Base-by-base conservation (phyloP, 2,329 filamentous ascomycete species). In the Stylonectria norvegica region DNA sequence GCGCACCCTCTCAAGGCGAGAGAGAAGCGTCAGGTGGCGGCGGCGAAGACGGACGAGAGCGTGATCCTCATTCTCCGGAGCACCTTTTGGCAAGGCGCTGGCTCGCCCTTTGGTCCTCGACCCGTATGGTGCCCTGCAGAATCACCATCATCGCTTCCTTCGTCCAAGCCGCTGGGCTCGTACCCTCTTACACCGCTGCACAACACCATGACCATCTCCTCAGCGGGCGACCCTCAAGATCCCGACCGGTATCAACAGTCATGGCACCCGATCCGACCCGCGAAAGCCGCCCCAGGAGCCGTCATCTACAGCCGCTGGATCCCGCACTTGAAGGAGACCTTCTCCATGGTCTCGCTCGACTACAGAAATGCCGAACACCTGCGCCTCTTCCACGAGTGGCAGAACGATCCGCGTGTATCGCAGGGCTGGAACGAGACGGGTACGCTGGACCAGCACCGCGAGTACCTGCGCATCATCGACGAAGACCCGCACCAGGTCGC, bases 391-490 rank as follows among this genome's bases (percentile, higher is more conserved):
- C 81, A 89, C 64, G 73, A 72, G 41, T 91, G 86, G 86, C 86
- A 89, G 65, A 91, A 91, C 57, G 86, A 90, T 58, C 86, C 86
- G 37, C 83, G 86, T 36, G 86, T 91, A 20, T 84, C 84, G 4
- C 78, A 83, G 56, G 85, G 85, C 4, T 90, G 86, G 86, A 86
- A 88, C 57, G 81, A 87, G 67, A 86, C 83, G 2, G 86, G 86
- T 20, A 85, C 84, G 1, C 64, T 87, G 34, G 85, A 87, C 20
- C 75, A 89, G 61, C 86, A 90, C 62, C 75, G 79, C 45, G 75
- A 81, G 54, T 90, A 91, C 61, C 72, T 89, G 36, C 72, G 76
- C 20, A 76, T 76, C 49, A 72, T 85, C 39, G 79, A 88, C 55
- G 74, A 78, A 31, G 86, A 90, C 59, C 79, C 83, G 19, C 86